Evolutionary conservation across 495 filamentous ascomycete species (phyloP).

Genomic region (Tuber indicum): DNA sequence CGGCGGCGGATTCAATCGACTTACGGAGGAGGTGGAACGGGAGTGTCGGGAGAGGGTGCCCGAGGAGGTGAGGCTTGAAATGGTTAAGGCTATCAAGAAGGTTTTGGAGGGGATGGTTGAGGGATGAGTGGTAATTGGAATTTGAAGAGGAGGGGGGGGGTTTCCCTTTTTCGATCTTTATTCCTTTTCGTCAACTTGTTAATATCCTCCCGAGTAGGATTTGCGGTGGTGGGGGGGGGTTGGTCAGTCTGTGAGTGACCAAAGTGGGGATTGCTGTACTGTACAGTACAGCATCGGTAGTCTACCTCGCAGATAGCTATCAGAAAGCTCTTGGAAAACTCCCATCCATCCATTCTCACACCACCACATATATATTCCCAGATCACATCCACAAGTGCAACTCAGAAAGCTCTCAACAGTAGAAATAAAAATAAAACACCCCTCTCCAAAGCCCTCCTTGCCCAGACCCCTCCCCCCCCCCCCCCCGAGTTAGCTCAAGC

Average conservation of each 20-base stretch:
- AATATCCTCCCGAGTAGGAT: background rate
- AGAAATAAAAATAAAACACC: background rate
- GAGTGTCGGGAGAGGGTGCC: slow-evolving; percentile 32
- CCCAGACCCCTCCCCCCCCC: no score
- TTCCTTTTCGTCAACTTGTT: background rate
- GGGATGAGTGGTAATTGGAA: slow-evolving; percentile 1
- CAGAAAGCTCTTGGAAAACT: background rate
- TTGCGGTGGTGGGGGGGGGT: background rate
- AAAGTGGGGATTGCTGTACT: background rate
- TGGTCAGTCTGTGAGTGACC: background rate
- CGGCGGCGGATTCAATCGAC: slow-evolving; percentile 24
- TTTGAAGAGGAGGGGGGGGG: background rate
- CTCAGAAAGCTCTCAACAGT: background rate
- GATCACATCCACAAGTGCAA: background rate
- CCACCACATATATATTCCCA: no score
- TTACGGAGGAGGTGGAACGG: slow-evolving; percentile 31
- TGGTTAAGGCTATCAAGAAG: slow-evolving; percentile 36
- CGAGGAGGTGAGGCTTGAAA: slow-evolving; percentile 33
- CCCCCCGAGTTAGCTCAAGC: background rate
- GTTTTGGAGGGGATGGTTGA: slow-evolving; percentile 40
- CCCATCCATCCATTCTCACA: background rate
- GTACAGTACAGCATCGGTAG: background rate
- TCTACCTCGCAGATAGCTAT: background rate
- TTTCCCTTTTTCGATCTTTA: background rate
- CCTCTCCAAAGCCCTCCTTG: background rate